Base-by-base conservation (phyloP, 78 protist species). In the Protostelium mycophagum region DNA sequence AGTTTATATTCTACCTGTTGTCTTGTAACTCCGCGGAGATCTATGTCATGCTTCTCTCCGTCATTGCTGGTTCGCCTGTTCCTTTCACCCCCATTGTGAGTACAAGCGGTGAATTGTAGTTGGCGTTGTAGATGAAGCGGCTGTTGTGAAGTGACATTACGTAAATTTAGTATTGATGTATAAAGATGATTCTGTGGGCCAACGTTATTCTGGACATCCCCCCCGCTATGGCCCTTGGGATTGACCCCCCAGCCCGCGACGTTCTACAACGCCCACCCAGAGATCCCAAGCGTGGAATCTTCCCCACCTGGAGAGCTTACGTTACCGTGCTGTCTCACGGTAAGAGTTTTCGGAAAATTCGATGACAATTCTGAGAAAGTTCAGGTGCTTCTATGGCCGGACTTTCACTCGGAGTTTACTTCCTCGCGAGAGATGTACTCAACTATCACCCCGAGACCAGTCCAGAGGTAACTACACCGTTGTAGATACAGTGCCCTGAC, bases 191-290 rank as follows among this genome's bases (percentile, higher is more conserved):
- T 29, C 93, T 96, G 35, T 96, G 98, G 98, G 93, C 95, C 63
- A 96, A 96, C 93, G 93, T 95, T 35, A 93, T 96, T 38, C 94
- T 96, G 86, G 97, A 96, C 91, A 96, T 96, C 25, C 96, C 91
- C 1, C 97, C 97, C n/a, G 97, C 97, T 28, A 91, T 91, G 28
- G 92, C 94, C 36, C 94, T 96, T 28, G 93, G 95, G 35, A 91
- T 96, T 87, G 95, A 96, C 91, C 94, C 94, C 36, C 91, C 89
- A 36, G 94, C 91, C 85, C 88, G n/a, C 0, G 93, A 88, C 91
- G 87, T 91, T 51, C 94, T 96, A 95, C 28, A 5, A 1, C 23
- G 36, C 23, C 90, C 91, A 16, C 96, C 96, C 29, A 90, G 93
- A 31, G 87, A 85, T 36, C 87, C 87, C n/a, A 1, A 28, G 16